phyloP scores from a whole-genome alignment of 2,329 filamentous ascomycete species.

The Dactylellina parvicollis region DNA sequence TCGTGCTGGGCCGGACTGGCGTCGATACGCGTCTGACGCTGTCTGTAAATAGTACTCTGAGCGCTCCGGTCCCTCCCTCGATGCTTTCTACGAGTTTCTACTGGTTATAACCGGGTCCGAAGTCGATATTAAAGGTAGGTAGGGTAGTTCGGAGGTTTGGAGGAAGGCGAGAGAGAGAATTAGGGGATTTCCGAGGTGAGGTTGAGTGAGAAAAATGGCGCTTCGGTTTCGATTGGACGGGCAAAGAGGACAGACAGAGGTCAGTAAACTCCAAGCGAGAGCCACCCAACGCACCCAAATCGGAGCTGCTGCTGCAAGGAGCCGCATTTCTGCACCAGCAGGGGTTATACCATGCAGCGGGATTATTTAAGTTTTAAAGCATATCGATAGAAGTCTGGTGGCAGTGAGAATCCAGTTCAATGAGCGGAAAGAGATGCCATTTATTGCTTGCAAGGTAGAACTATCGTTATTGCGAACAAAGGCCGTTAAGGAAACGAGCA shows the following conservation, averaged over 20 bases:
- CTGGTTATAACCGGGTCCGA: neutral
- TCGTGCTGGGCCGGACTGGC: neutral
- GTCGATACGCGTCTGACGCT: neutral
- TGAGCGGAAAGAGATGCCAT: neutral
- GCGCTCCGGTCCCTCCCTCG: neutral
- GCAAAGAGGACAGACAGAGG: slow-evolving; percentile 46
- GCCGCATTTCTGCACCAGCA: slow-evolving; percentile 14
- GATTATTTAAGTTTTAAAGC: too few relatives aligned
- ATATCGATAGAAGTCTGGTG: too few relatives aligned
- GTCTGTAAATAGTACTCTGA: neutral
- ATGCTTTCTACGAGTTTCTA: neutral
- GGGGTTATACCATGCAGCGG: too few relatives aligned
- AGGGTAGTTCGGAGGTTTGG: slow-evolving; percentile 32
- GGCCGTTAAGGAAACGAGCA: neutral
- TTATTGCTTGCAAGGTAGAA: neutral
- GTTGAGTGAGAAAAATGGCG: slow-evolving; percentile 24
- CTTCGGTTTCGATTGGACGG: slow-evolving; percentile 26
- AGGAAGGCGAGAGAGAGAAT: slow-evolving; percentile 2
- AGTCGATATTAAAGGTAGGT: neutral
- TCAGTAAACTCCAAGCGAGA: slow-evolving; percentile 31
- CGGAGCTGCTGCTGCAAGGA: slow-evolving; percentile 2
- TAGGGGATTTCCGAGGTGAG: neutral
- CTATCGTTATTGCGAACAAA: neutral
- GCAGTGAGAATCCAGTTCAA: too few relatives aligned
- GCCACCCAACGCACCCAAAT: slow-evolving; percentile 6